These are phyloP conservation scores for Marchantia polymorpha DNA, from an alignment of 225 moss, liverwort and hornwort genomes.

Conservation along the genomic window DNA sequence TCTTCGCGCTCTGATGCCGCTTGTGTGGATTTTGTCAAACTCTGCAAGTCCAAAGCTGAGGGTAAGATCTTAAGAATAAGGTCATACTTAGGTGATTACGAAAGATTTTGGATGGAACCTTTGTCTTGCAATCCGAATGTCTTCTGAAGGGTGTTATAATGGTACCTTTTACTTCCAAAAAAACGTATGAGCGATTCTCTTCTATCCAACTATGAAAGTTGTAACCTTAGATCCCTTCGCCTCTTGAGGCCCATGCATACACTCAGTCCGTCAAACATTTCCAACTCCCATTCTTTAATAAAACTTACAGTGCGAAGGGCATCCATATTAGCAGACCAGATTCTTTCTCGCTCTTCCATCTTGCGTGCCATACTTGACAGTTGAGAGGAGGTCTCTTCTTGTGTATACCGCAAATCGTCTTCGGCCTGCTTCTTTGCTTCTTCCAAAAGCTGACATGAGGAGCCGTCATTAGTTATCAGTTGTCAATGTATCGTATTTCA, in stretches of 20 bases:
- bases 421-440: slow-evolving; percentile 30
- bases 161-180: too few species aligned
- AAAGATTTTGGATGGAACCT: too few species aligned
- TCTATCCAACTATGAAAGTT: too few species aligned
- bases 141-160: too few species aligned
- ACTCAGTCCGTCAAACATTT: too few species aligned
- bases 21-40: slow-evolving; percentile 26
- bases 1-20: slow-evolving; percentile 43
- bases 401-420: slow-evolving; percentile 25
- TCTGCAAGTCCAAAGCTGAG: slow-evolving; percentile 25
- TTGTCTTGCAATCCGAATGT: too few species aligned
- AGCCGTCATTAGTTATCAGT: neutral
- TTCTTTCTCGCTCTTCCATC: slow-evolving; percentile 33
- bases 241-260: too few species aligned
- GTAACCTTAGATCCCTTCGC: too few species aligned
- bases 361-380: slow-evolving; percentile 24
- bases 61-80: neutral
- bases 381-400: slow-evolving; percentile 26
- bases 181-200: too few species aligned
- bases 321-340: slow-evolving; percentile 34
- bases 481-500: neutral
- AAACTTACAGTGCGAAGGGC: slow-evolving; percentile 32
- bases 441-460: slow-evolving; percentile 28
- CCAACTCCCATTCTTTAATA: neutral
- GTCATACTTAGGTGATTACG: too few species aligned